Percentiles rank a stretch among this genome's conserved stretches.
These are phyloP conservation scores for Neonectria ditissima DNA, from an alignment of 2,329 filamentous ascomycete species.

Conservation along the genomic window DNA sequence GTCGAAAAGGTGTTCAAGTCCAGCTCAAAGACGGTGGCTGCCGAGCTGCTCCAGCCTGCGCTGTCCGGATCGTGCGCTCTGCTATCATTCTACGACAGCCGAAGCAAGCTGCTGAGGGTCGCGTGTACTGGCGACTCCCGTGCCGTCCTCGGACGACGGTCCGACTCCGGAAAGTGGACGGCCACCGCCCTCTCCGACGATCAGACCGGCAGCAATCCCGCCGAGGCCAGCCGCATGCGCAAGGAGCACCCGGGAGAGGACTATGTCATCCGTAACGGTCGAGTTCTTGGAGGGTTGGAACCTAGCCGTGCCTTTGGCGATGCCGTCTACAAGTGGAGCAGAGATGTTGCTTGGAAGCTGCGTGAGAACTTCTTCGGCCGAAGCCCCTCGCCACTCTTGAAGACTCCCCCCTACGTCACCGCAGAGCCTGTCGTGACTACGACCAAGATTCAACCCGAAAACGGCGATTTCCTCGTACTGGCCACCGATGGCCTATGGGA, in stretches of 20 bases:
- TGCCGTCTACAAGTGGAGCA: constrained; percentile 95
- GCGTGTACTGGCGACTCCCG: constrained; percentile 97
- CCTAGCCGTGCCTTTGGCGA: constrained; percentile 96
- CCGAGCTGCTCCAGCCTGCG: constrained; percentile 91
- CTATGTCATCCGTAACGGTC: constrained; percentile 87
- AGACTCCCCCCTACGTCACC: constrained; percentile 96
- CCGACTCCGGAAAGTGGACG: constrained; percentile 86
- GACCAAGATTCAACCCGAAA: constrained; percentile 88
- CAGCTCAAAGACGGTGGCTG: constrained; percentile 89
- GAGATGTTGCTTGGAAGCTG: constrained; percentile 84
- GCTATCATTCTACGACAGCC: constrained; percentile 94
- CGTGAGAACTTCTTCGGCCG: constrained; percentile 90
- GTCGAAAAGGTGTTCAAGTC: constrained; percentile 91
- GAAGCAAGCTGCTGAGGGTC: constrained; percentile 87
- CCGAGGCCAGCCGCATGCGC: constrained; percentile 85
- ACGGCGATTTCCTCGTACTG: constrained; percentile 95
- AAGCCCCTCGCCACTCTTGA: constrained; percentile 79
- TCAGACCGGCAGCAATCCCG: constrained; percentile 90
- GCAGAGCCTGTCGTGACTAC: constrained; percentile 95
- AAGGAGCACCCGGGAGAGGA: constrained; percentile 90
- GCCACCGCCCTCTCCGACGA: constrained; percentile 91
- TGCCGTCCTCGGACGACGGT: constrained; percentile 87
- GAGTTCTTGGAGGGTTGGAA: constrained; percentile 91
- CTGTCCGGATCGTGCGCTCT: constrained; percentile 97
- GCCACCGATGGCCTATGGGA: constrained; percentile 98